A percentile compares a stretch with the other conserved stretches of the same genome.
Conservation (phyloP, 2,329 filamentous ascomycete species). For the Cercospora zeina region DNA sequence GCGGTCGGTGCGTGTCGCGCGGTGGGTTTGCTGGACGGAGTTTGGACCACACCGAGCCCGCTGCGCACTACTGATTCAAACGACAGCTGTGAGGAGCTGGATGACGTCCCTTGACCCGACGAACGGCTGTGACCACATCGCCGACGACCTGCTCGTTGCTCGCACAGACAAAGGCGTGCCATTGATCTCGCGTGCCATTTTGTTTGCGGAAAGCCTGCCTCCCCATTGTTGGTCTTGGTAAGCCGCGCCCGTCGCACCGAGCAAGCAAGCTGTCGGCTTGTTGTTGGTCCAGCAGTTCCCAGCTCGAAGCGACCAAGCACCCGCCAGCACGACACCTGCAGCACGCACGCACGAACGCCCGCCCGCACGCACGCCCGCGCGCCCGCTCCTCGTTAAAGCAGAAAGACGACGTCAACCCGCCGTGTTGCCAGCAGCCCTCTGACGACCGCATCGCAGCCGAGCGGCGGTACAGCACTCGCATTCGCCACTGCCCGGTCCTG, state of each 20-base stretch:
- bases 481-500: conserved; percentile 11
- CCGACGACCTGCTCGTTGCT: background rate
- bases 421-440: background rate
- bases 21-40: background rate
- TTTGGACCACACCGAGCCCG: conserved; percentile 4
- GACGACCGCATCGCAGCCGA: conserved; percentile 1
- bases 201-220: conserved; percentile 5
- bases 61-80: conserved; percentile 6
- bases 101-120: no score
- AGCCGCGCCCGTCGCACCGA: conserved; percentile 6
- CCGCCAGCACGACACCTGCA: conserved; percentile 2
- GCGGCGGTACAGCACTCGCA: conserved; percentile 6
- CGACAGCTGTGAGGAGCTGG: background rate
- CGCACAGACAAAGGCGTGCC: conserved; percentile 4
- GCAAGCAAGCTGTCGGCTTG: background rate
- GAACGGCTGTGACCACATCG: conserved; percentile 1
- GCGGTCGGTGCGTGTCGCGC: conserved; percentile 1
- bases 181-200: background rate
- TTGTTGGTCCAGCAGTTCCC: background rate
- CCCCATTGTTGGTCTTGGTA: conserved; percentile 5
- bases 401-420: background rate
- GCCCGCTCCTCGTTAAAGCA: background rate
- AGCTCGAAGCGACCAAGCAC: conserved; percentile 3
- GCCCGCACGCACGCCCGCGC: background rate
- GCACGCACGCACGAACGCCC: background rate